Conservation (phyloP, 495 filamentous ascomycete species). For the Letharia lupina region DNA sequence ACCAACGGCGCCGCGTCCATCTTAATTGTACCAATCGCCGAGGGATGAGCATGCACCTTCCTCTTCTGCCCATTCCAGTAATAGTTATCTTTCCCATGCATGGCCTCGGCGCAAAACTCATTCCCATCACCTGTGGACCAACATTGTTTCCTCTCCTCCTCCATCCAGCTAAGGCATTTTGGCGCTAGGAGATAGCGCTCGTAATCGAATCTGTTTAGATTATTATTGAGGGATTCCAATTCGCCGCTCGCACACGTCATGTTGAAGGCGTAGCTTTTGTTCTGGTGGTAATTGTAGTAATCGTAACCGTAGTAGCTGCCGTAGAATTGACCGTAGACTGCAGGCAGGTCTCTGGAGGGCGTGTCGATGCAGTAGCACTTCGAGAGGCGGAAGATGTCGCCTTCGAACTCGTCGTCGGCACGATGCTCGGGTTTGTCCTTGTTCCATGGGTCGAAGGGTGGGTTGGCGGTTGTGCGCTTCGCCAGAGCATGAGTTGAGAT, state of each 20-base stretch:
- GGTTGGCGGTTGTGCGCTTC: not conserved
- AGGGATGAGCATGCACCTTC: not conserved
- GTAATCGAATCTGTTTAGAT: not conserved
- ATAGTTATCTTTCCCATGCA: not conserved
- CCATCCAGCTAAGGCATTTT: not conserved
- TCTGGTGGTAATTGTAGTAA: not conserved
- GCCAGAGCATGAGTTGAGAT: not conserved
- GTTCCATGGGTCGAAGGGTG: not conserved
- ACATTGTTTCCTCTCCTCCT: not conserved
- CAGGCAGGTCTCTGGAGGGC: not conserved
- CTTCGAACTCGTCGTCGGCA: not conserved
- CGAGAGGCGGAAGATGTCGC: not conserved
- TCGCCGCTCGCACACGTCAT: conserved; percentile 1
- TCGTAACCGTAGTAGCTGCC: not conserved
- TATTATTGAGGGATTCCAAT: not conserved
- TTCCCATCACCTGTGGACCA: not conserved
- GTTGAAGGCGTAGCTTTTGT: not conserved
- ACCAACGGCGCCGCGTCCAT: not conserved
- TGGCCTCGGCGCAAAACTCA: not conserved
- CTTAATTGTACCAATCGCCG: not conserved
- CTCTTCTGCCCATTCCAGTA: conserved; percentile 5
- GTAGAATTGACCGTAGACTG: conserved; percentile 1
- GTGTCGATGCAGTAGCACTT: conserved; percentile 2
- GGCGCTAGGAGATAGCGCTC: not conserved
- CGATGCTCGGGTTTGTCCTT: not conserved